phyloP scores from a whole-genome alignment of 371 early-diverging fungal genomes.

The Umbelopsis sp. region DNA sequence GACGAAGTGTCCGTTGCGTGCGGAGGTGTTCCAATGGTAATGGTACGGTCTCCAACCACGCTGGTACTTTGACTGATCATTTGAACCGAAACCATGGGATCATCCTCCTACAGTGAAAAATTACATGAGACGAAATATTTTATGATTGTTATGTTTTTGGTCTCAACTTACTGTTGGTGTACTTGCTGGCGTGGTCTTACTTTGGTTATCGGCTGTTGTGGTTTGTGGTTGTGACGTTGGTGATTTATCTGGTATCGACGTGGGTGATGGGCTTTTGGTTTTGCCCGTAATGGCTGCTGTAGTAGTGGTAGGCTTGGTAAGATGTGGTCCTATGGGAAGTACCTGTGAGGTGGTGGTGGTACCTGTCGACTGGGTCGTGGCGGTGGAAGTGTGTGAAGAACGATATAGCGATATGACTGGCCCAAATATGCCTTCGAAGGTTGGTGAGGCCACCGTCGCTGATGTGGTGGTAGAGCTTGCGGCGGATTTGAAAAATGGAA shows the following conservation, averaged over 20 bases:
- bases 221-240: not conserved
- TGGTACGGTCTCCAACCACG: not conserved
- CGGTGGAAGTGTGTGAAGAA: not conserved
- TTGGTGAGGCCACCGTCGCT: not conserved
- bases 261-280: not conserved
- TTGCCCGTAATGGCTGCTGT: not conserved
- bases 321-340: not conserved
- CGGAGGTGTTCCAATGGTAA: not conserved
- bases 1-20: not conserved
- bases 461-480: not conserved
- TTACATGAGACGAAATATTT: not conserved
- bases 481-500: not conserved
- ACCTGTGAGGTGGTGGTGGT: too few species aligned
- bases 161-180: too few species aligned
- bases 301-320: not conserved
- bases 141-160: too few species aligned
- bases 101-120: not conserved
- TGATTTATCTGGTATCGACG: not conserved
- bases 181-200: too few species aligned
- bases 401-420: not conserved
- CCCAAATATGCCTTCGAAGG: not conserved
- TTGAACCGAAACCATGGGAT: constrained; percentile 15
- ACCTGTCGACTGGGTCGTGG: not conserved
- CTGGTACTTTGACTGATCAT: constrained; percentile 1
- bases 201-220: not conserved